Evolutionary conservation across 495 filamentous ascomycete species (phyloP).

Genomic region (Ascodesmis nigricans): DNA sequence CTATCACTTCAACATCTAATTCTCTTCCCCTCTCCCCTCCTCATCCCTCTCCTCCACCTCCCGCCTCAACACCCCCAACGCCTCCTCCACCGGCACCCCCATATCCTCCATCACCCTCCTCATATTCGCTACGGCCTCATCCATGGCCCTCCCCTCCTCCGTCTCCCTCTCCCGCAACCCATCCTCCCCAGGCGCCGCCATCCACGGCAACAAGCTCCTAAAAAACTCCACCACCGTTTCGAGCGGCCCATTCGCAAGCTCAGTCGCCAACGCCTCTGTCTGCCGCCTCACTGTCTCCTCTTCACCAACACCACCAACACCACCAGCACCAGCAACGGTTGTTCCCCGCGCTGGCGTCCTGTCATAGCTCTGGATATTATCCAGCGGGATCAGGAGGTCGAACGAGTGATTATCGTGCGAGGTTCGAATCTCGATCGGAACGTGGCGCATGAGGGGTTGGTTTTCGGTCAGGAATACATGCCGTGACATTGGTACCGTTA

Average conservation of each 20-base stretch:
- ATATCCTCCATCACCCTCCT: conserved; percentile 12
- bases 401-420: conserved; percentile 33
- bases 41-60: conserved; percentile 9
- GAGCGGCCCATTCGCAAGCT: too few relatives aligned
- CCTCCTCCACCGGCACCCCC: conserved; percentile 10
- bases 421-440: conserved; percentile 26
- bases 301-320: conserved; percentile 4
- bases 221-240: conserved; percentile 14
- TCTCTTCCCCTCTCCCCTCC: conserved; percentile 6
- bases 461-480: conserved; percentile 57
- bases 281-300: conserved; percentile 3
- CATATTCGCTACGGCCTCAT: too few relatives aligned
- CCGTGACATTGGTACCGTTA: conserved; percentile 46
- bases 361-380: conserved; percentile 25
- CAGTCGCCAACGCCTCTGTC: too few relatives aligned
- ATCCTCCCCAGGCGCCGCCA: conserved; percentile 3
- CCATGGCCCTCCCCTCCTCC: conserved; percentile 12
- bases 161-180: conserved; percentile 12
- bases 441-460: not conserved
- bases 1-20: too few relatives aligned
- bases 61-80: too few relatives aligned
- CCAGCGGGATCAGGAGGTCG: conserved; percentile 44
- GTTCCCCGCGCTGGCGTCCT: conserved; percentile 1
- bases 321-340: conserved; percentile 1
- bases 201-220: conserved; percentile 6